Conservation (phyloP, 192 early-diverging fungal species). For the Umbelopsis isabellina region DNA sequence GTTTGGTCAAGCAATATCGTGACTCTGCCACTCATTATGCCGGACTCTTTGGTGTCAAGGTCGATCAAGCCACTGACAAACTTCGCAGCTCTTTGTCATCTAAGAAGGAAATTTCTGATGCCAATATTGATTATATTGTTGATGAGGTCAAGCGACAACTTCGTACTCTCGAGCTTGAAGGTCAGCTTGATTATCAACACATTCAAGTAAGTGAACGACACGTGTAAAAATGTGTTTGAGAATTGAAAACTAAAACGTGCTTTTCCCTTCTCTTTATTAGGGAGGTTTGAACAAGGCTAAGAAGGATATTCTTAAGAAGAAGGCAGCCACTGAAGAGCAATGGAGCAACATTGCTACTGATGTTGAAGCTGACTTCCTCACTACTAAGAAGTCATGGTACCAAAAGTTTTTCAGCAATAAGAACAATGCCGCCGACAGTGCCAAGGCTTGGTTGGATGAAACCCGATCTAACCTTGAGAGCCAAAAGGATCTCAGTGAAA, state of each 20-base stretch:
- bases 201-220: conserved; percentile 6
- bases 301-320: conserved; percentile 23
- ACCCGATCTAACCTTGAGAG: not conserved
- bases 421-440: not conserved
- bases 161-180: conserved; percentile 8
- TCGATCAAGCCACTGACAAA: conserved; percentile 4
- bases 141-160: conserved; percentile 11
- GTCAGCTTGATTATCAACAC: conserved; percentile 10
- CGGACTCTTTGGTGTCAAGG: not conserved
- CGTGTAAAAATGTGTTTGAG: not conserved
- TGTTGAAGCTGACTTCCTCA: conserved; percentile 10
- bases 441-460: conserved; percentile 10
- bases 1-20: conserved; percentile 10
- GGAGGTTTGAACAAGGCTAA: conserved; percentile 21
- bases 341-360: conserved; percentile 17
- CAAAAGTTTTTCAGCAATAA: conserved; percentile 14
- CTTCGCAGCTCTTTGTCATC: not conserved
- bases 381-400: not conserved
- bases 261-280: not conserved
- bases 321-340: conserved; percentile 23
- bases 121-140: conserved; percentile 6
- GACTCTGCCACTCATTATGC: conserved; percentile 9
- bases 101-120: not conserved
- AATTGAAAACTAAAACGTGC: not conserved
- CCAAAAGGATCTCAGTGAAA: conserved; percentile 6